These are phyloP conservation scores for Phytophthora aleatoria DNA, from an alignment of 352 stramenopile genomes.

Conservation along the genomic window DNA sequence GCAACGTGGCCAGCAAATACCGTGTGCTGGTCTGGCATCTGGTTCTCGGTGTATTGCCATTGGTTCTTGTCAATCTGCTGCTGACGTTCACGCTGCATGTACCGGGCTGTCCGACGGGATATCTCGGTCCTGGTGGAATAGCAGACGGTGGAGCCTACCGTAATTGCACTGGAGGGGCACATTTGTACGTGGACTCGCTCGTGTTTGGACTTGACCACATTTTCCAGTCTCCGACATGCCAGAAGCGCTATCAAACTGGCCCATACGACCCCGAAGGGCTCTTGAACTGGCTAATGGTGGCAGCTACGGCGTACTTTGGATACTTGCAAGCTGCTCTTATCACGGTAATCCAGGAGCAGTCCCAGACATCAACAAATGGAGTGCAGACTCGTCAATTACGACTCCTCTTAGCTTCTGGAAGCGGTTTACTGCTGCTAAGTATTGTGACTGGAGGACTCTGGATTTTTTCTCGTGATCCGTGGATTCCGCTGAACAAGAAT, in stretches of 20 bases:
- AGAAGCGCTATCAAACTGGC: conserved; percentile 54
- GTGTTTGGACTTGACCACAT: conserved; percentile 71
- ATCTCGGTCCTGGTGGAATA: conserved; percentile 69
- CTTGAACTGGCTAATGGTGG: conserved; percentile 79
- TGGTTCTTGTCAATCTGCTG: conserved; percentile 56
- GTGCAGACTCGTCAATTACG: conserved; percentile 1
- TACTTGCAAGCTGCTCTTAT: conserved; percentile 55
- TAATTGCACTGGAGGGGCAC: conserved; percentile 81
- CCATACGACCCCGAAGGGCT: conserved; percentile 81
- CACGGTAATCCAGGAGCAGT: not conserved
- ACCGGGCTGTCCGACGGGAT: conserved; percentile 73
- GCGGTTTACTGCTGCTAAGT: conserved; percentile 6
- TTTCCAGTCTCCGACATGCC: conserved; percentile 68
- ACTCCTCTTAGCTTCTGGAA: conserved; percentile 19
- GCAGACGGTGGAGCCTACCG: conserved; percentile 44
- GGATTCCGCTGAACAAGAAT: conserved; percentile 88
- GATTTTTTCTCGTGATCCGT: conserved; percentile 27
- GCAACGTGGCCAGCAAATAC: not conserved
- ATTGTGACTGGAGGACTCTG: conserved; percentile 26
- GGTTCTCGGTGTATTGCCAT: conserved; percentile 33
- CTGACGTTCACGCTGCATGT: conserved; percentile 59
- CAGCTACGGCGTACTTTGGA: conserved; percentile 62
- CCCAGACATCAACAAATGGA: not conserved
- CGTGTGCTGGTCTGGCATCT: conserved; percentile 23
- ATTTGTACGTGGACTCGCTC: conserved; percentile 67